Evolutionary conservation across 495 filamentous ascomycete genomes (phyloP).

Genomic region (Neurospora sp.): DNA sequence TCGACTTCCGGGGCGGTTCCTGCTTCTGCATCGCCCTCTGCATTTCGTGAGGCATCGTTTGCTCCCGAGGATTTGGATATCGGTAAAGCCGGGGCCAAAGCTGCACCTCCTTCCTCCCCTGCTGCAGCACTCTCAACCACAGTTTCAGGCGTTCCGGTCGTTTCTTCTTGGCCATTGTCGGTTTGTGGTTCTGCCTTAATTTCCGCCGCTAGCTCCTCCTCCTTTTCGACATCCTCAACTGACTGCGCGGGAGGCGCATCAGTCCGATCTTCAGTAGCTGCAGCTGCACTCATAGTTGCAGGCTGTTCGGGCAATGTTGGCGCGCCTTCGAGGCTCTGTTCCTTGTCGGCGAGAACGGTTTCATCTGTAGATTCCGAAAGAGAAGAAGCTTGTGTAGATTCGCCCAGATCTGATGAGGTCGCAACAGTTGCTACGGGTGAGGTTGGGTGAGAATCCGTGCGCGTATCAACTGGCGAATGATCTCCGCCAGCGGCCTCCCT

Average conservation of each 20-base stretch:
- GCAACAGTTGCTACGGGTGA: slow-evolving; percentile 35
- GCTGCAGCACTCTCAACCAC: neutral
- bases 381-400: slow-evolving; percentile 46
- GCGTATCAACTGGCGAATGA: slow-evolving; percentile 23
- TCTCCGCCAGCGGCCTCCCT: slow-evolving; percentile 28
- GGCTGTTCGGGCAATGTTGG: neutral
- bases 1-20: neutral
- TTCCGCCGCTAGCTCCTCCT: neutral
- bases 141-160: neutral
- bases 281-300: neutral
- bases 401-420: slow-evolving; percentile 37
- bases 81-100: slow-evolving; percentile 4
- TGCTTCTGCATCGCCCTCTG: neutral
- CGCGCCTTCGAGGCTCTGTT: neutral
- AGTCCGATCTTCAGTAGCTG: neutral
- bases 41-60: neutral
- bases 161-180: neutral
- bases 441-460: slow-evolving; percentile 39
- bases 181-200: neutral
- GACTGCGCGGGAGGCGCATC: slow-evolving; percentile 1
- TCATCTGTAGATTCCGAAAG: slow-evolving; percentile 46
- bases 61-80: slow-evolving; percentile 23
- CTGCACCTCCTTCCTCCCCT: neutral
- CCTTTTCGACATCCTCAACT: neutral
- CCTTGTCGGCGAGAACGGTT: slow-evolving; percentile 28